These are phyloP conservation scores for Geotrichum restrictum DNA, from an alignment of 1,139 yeast genomes.

Conservation along the genomic window DNA sequence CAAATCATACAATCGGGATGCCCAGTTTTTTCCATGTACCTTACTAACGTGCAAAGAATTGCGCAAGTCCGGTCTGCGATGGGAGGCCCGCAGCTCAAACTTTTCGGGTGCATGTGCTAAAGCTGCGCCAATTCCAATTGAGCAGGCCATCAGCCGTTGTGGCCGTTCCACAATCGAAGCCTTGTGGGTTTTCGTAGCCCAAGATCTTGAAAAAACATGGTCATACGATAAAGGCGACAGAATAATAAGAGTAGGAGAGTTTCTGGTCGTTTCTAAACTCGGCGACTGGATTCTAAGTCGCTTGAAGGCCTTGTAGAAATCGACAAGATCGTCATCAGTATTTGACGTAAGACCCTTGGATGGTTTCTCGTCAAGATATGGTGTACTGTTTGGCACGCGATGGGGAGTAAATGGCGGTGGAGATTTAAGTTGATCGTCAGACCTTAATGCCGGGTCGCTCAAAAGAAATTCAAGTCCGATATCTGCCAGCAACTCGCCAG, in stretches of 20 bases:
- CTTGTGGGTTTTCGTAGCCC: slow-evolving; percentile 69
- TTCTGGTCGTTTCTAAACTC: neutral
- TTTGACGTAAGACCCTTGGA: neutral
- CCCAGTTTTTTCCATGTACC: slow-evolving; percentile 79
- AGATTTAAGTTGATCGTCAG: neutral
- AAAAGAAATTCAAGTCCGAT: slow-evolving; percentile 9
- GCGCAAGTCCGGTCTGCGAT: slow-evolving; percentile 47
- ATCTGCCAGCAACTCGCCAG: slow-evolving; percentile 9
- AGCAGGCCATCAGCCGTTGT: slow-evolving; percentile 69
- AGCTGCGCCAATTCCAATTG: slow-evolving; percentile 77
- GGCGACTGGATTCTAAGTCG: slow-evolving; percentile 2
- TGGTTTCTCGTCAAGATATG: too few species aligned
- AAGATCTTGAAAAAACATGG: slow-evolving; percentile 68
- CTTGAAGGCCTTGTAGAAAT: slow-evolving; percentile 6
- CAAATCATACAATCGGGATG: slow-evolving; percentile 53
- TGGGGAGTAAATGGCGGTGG: neutral
- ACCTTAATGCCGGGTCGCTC: slow-evolving; percentile 4
- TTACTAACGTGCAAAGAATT: slow-evolving; percentile 56
- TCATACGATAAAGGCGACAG: slow-evolving; percentile 39
- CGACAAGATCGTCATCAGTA: neutral
- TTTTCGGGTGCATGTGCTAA: slow-evolving; percentile 63
- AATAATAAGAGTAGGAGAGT: slow-evolving; percentile 26
- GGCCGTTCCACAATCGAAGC: slow-evolving; percentile 81
- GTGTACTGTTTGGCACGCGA: neutral
- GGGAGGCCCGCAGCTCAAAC: slow-evolving; percentile 51